Conservation (phyloP, 139 green algal species). For the Micromonas pusilla region DNA sequence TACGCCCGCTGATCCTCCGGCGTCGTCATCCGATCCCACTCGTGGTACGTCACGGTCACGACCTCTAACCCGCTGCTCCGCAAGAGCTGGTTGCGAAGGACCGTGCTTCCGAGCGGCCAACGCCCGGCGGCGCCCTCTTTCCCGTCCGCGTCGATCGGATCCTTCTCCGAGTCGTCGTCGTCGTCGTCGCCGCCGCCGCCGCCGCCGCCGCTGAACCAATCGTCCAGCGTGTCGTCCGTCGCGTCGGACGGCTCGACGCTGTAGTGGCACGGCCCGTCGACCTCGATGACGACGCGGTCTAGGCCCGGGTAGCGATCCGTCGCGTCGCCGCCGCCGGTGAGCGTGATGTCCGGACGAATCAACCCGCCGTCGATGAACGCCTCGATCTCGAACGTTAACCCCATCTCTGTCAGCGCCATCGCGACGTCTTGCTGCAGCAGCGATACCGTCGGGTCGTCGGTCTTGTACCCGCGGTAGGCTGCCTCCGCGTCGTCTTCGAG, state of each 20-base stretch:
- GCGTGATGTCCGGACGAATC: conserved; percentile 15
- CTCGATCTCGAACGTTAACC: background rate
- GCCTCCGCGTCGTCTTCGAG: background rate
- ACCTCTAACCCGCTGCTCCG: background rate
- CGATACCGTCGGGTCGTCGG: background rate
- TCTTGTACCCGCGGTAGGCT: background rate
- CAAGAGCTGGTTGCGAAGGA: conserved; percentile 12
- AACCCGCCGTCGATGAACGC: background rate
- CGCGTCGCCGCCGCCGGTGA: background rate
- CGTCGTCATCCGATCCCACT: background rate
- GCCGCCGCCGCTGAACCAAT: background rate
- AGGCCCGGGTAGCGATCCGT: background rate
- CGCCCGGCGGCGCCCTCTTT: background rate
- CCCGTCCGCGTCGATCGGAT: background rate
- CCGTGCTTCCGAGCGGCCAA: conserved; percentile 10
- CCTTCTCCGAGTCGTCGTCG: too few species aligned
- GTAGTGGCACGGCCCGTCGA: conserved; percentile 24
- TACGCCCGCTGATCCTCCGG: too few species aligned
- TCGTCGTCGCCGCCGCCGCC: background rate
- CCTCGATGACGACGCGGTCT: conserved; percentile 17
- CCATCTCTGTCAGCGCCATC: background rate
- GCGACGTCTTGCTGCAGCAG: background rate
- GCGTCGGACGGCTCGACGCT: background rate
- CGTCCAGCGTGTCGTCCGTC: background rate
- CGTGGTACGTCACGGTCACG: background rate